Evolutionary conservation across 768 basidiomycete species (phyloP), one percentile per base, ranked within the genome.

Genomic region (Suillus subaureus): DNA sequence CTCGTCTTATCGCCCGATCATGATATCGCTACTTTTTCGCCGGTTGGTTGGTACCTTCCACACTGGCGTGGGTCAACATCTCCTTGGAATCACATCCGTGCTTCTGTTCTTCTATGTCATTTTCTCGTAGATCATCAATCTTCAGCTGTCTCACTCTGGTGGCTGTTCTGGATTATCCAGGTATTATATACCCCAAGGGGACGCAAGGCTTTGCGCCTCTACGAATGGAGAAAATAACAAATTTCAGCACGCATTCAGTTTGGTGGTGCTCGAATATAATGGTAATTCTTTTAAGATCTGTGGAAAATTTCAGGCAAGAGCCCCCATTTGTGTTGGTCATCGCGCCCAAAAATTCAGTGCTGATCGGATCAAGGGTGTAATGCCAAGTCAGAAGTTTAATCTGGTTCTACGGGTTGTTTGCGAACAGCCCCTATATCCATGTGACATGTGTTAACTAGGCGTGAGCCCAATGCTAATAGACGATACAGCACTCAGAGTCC

Each of bases 191-290:
- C 26, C 26, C 15, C 15, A 28, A 51, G 26, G 9, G 16, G 26
- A 9, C 2, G 8, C 13, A 2, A 28, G 16, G 26, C 3, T 26
- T 26, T 3, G 7, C 26, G 16, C 26, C 26, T 52, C 51, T 4
- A 28, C 4, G 16, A 63, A 68, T 6, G 70, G 64, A 6, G 68
- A 61, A 40, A 67, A 73, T 62, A 79, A 78, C 55, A 78, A 81
- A 64, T 94, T 93, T 77, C 90, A 92, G 77, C 83, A 16, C 85
- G 82, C 65, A 88, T 94, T 60, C 83, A 83, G 66, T 42, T 11
- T 6, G 18, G 3, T 31, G 18, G 6, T 4, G 23, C 51, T 9
- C 16, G 18, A 6, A 33, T 8, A 11, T 31, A 16, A 18, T 31
- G 18, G 26, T 16, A 6, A 26, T 26, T 49, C 15, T 40, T 40